A percentile compares a stretch with the other conserved stretches of the same genome.
Evolutionary conservation across 768 basidiomycete genomes (phyloP).

Genomic region (Auricularia cornea): DNA sequence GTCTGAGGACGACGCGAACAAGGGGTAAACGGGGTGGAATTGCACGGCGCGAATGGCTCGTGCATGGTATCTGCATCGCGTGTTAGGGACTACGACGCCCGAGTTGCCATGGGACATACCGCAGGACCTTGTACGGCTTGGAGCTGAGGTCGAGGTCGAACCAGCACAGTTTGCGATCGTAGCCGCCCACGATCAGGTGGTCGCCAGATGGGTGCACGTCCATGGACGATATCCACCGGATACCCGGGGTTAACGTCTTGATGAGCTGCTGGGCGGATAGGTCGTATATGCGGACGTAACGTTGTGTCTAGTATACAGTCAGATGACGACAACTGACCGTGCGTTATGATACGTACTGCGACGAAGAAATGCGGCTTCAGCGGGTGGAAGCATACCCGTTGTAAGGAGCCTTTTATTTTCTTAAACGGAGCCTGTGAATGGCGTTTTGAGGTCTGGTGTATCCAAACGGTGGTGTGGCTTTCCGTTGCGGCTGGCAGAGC

Average conservation of each 20-base stretch:
- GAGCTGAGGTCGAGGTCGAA: conserved; percentile 95
- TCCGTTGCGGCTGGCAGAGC: conserved; percentile 46
- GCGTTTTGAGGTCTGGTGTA: conserved; percentile 88
- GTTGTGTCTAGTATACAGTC: conserved; percentile 86
- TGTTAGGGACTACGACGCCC: background rate
- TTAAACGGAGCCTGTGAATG: conserved; percentile 98
- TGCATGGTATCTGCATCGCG: conserved; percentile 70
- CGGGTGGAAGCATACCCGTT: conserved; percentile 92
- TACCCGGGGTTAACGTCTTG: conserved; percentile 91
- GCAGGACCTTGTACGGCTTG: conserved; percentile 93
- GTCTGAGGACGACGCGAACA: conserved; percentile 94
- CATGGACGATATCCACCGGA: conserved; percentile 96
- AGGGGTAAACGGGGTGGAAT: conserved; percentile 90
- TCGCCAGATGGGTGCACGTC: conserved; percentile 95
- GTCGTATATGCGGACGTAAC: conserved; percentile 93
- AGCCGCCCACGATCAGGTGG: conserved; percentile 94
- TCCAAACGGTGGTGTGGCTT: conserved; percentile 80
- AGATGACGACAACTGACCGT: conserved; percentile 10
- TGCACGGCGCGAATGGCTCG: conserved; percentile 87
- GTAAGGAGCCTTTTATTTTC: conserved; percentile 85
- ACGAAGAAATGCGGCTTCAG: conserved; percentile 94
- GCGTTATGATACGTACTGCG: conserved; percentile 51
- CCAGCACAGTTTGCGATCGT: conserved; percentile 97
- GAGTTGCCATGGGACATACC: conserved; percentile 34
- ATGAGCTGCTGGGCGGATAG: conserved; percentile 86